Base-by-base conservation (phyloP, 208 protist species). In the Trypanosoma vivax region DNA sequence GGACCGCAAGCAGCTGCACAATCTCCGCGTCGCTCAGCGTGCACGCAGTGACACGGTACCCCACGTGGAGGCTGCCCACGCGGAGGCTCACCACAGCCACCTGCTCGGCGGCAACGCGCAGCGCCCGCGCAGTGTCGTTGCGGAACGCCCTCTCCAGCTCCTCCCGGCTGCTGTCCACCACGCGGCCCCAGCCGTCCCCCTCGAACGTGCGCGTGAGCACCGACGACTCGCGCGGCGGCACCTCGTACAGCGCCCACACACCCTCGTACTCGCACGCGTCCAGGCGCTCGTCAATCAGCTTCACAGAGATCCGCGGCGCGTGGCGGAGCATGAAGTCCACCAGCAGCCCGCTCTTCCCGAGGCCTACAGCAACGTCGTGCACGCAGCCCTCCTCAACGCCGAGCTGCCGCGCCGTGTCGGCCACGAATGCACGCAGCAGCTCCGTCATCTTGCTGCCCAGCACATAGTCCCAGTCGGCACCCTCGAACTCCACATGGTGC, bases 131-230 rank as follows among this genome's bases (percentile, higher is more conserved):
- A 37, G 33, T 14, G 33, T 37, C 33, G 14, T 37, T 37, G 14
- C 33, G 33, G 33, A 37, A 37, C 14, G 33, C 33, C 10, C 14
- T 37, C 33, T 37, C 33, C 33, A 37, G 14, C 33, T 14, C 33
- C 14, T 37, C 33, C 9, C 33, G 33, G 14, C 14, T 14, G 18
- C n/a, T 28, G 34, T 13, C 34, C 18, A 84, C 35, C 6, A 80
- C 53, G 30, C 65, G 19, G 57, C 69, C 73, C 80, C 73, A 88
- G 51, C 67, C 76, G 19, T 83, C 65, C 31, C 74, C 76, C 25
- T 70, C 54, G 49, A 86, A 83, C 34, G 27, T 47, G 50, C 70
- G 60, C 48, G 72, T 46, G n/a, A 78, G n/a, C 5, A 59, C 38
- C n/a, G 35, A 61, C n/a, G 72, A 76, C 59, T 54, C 58, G 43